These are phyloP conservation scores for Linnemannia zychae DNA, from an alignment of 192 early-diverging fungal genomes.

Conservation along the genomic window DNA sequence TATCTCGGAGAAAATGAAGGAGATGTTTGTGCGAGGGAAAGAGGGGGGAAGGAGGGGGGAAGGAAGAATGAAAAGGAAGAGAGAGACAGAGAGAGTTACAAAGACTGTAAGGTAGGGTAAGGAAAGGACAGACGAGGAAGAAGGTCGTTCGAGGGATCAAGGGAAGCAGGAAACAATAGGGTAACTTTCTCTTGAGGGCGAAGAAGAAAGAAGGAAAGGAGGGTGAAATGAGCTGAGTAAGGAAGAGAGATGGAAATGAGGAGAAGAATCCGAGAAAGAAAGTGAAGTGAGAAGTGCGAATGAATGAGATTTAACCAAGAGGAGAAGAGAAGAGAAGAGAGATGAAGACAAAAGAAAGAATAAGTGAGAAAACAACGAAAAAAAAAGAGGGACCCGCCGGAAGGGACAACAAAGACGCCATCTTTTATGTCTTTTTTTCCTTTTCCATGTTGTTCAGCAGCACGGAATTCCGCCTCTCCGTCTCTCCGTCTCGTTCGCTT, in stretches of 20 bases:
- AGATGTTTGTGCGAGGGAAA: not conserved
- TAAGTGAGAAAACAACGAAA: not conserved
- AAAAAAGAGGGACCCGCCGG: not conserved
- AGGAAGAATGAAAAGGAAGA: not conserved
- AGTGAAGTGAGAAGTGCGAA: not conserved
- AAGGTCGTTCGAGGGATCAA: constrained; percentile 1
- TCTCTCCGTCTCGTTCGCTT: not conserved
- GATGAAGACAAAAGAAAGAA: not conserved
- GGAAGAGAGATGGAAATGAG: constrained; percentile 2
- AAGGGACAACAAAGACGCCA: not conserved
- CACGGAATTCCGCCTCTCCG: not conserved
- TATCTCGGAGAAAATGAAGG: not conserved
- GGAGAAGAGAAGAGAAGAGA: not conserved
- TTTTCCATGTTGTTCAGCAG: not conserved
- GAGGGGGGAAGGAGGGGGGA: not conserved
- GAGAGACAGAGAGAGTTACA: too few relatives aligned
- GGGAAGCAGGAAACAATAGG: not conserved
- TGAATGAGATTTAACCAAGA: not conserved
- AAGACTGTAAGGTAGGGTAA: not conserved
- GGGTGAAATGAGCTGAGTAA: not conserved
- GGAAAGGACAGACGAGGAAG: too few relatives aligned
- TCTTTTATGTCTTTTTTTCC: constrained; percentile 6
- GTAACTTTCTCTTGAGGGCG: not conserved
- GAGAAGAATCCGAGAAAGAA: not conserved
- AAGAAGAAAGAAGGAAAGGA: not conserved